Percentiles rank a stretch among this genome's conserved stretches.
Conservation (phyloP, 257 asterid species). For the Striga asiatica region DNA sequence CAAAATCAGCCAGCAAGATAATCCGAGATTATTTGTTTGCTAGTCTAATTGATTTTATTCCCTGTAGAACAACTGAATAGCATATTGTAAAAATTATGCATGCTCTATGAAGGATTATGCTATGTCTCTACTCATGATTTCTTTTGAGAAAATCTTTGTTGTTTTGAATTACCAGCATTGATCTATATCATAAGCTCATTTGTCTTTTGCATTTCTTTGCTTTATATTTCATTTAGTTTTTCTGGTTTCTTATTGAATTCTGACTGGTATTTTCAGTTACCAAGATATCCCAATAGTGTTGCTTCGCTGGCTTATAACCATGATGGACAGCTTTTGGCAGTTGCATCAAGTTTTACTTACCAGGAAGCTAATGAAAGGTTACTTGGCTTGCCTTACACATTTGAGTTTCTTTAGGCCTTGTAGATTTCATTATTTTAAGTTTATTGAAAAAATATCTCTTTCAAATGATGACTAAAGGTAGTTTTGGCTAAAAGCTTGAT, state of each 20-base stretch:
- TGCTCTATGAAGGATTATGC: not conserved
- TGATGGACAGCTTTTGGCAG: constrained; percentile 57
- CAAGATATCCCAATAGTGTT: constrained; percentile 43
- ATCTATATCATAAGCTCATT: too few species aligned
- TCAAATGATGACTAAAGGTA: too few species aligned
- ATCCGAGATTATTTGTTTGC: too few species aligned
- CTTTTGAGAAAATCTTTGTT: not conserved
- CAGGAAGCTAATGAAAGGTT: constrained; percentile 77
- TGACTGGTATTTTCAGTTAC: constrained; percentile 42
- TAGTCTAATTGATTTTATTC: not conserved
- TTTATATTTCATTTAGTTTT: not conserved
- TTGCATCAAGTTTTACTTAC: constrained; percentile 66
- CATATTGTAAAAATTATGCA: not conserved
- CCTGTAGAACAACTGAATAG: not conserved
- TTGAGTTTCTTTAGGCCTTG: too few species aligned
- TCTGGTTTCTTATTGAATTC: constrained; percentile 9
- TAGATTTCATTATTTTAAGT: not conserved
- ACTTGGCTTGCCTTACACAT: constrained; percentile 6
- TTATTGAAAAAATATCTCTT: too few species aligned
- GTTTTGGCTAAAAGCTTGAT: too few species aligned
- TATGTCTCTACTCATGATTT: not conserved
- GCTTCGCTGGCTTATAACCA: constrained; percentile 73
- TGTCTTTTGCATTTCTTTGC: not conserved
- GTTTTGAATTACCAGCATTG: constrained; percentile 1
- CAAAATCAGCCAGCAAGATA: not conserved